Percentiles rank a stretch among this genome's conserved stretches.
Conservation (phyloP, 2,329 filamentous ascomycete species). For the Calonectria naviculata region DNA sequence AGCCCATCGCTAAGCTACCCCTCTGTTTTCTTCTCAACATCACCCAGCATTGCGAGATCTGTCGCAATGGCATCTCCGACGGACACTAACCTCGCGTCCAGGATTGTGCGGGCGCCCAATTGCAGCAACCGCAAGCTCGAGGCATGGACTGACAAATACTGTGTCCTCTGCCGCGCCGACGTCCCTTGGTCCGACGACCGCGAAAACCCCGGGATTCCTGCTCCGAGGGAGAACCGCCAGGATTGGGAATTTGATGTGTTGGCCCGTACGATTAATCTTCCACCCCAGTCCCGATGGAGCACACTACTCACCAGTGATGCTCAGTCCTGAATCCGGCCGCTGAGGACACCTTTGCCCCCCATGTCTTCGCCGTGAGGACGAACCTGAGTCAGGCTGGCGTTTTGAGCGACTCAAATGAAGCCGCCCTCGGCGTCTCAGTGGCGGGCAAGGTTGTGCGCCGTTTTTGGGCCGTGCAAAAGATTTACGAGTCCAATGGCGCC, state of each 20-base stretch:
- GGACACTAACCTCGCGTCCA: neutral
- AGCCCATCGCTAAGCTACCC: neutral
- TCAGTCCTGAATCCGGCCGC: neutral
- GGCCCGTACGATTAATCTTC: neutral
- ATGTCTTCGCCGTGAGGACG: neutral
- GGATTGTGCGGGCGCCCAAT: neutral
- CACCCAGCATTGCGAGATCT: neutral
- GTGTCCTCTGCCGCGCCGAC: neutral
- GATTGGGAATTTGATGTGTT: slow-evolving; percentile 1
- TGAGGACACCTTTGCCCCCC: neutral
- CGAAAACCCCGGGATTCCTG: neutral
- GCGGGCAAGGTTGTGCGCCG: neutral
- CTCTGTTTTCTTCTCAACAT: neutral
- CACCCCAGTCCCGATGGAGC: too few species aligned
- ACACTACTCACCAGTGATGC: neutral
- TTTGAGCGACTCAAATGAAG: neutral
- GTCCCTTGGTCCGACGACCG: neutral
- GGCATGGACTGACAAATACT: slow-evolving; percentile 1
- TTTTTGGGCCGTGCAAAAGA: neutral
- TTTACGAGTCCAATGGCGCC: neutral
- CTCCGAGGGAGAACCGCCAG: neutral
- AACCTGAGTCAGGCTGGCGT: neutral
- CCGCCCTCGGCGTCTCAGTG: neutral
- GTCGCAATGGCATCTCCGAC: neutral
- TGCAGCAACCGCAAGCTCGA: slow-evolving; percentile 2